These are phyloP conservation scores for Trichaptum fuscoviolaceum DNA, from an alignment of 768 basidiomycete species.

Conservation along the genomic window DNA sequence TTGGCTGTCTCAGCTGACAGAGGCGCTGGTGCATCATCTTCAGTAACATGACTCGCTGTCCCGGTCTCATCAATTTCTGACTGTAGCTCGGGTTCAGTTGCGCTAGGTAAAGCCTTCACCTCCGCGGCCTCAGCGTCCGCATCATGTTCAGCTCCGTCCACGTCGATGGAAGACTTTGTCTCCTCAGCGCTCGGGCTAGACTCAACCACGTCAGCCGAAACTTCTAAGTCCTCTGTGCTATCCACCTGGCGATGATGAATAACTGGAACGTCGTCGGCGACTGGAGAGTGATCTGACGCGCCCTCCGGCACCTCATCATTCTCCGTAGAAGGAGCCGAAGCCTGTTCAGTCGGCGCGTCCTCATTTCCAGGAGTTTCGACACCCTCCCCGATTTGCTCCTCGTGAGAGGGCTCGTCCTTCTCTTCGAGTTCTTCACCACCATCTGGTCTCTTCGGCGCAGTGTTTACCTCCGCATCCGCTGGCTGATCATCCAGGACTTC, in stretches of 20 bases:
- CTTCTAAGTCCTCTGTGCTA: neutral
- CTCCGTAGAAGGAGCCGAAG: constrained; percentile 1
- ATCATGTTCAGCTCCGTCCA: constrained; percentile 3
- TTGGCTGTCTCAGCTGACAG: neutral
- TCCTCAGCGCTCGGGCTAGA: neutral
- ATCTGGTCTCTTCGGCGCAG: neutral
- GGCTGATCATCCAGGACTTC: neutral
- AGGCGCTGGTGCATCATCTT: constrained; percentile 2
- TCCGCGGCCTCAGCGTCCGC: neutral
- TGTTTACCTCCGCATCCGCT: neutral
- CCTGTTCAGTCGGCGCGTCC: neutral
- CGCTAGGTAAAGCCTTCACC: constrained; percentile 1
- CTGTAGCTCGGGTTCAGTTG: neutral
- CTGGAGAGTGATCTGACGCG: neutral
- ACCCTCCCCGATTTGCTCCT: neutral
- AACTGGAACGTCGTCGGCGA: constrained; percentile 4
- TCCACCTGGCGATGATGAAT: neutral
- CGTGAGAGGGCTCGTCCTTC: neutral
- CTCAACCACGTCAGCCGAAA: neutral
- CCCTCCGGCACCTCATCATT: constrained; percentile 5
- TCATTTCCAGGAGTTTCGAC: neutral
- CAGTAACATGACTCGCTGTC: constrained; percentile 4
- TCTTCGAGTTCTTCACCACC: constrained; percentile 6
- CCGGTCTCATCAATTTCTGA: neutral
- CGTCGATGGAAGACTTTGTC: constrained; percentile 1